Evolutionary conservation across 805 yeast species (phyloP), one percentile per base, ranked within the genome.

Genomic region (Candida alai): DNA sequence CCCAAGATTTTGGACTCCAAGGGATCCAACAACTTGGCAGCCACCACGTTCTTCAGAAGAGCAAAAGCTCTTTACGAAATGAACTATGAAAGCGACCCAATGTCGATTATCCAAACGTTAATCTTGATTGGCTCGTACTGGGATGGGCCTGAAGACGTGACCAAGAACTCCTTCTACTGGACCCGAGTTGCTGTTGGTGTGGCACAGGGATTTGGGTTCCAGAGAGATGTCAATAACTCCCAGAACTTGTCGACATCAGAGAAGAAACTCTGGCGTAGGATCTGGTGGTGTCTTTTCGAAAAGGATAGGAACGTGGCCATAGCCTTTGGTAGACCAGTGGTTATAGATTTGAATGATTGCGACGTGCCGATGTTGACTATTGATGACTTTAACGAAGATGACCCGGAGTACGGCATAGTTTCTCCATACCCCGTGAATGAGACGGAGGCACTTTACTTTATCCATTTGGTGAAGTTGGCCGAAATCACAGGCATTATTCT

Each of bases 191-290:
- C 87, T 1, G 65, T 82, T 21, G 72, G 79, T 8, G 62, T 79
- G 32, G 89, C 89, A 2, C 88, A 82, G 51, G 83, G 84, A 9
- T 71, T 77, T 48, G 95, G 95, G 1, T 63, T 85, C 44, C 93
- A 85, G 53, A 66, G 85, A 42, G 74, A 68, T 41, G 68, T 74
- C 25, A 58, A 63, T 14, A 54, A 51, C 18, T 56, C 72, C 30
- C 54, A 71, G 19, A 54, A 52, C 12, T 51, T 66, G 14, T 68
- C 73, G 30, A 47, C 58, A 17, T 36, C 55, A 31, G 62, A 65
- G 28, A 62, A 60, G 45, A 73, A 73, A 40, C 51, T 78, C 24
- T 77, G 81, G 70, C 70, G 80, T 44, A 63, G 88, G 27, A 65
- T 82, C 10, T 84, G 88, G 86, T 84, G 94, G 94, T 66, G 77